Evolutionary conservation across 768 basidiomycete genomes (phyloP), one percentile per base, ranked within the genome.

Genomic region (Coprinopsis strossmayeri): DNA sequence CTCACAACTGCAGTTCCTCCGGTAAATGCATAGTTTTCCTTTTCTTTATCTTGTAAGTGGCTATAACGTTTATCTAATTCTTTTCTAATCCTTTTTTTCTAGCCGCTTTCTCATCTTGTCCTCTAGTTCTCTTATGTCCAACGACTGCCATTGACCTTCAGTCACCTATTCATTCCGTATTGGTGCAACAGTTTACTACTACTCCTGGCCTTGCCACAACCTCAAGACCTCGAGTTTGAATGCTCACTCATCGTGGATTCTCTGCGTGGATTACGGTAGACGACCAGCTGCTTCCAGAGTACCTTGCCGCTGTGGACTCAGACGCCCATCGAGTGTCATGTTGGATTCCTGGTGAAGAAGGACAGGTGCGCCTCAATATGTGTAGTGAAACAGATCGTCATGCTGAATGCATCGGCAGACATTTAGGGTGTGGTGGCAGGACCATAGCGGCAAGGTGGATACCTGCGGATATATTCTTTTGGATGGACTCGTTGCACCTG

Each of bases 201-300:
- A 46, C 23, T 46, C 4, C 46, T 27, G 26, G 46, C 26, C 37
- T 42, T 18, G 24, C 24, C 45, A 44, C 5, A 32, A 5, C 5
- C 35, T n/a, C 39, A 35, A 23, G 32, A 41, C 46, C 24, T 15
- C 44, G 5, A 4, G 21, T 42, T 42, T 52, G 42, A 24, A 79
- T 79, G 75, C 70, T 82, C 50, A 71, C 70, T 0, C 74, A 77
- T 61, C 73, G 75, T 15, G 78, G 73, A 4, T 86, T 85, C 63
- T 81, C 81, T 12, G 83, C 84, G 20, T 87, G 85, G 80, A 79
- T 88, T 45, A 67, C 69, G 28, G 74, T 71, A 34, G 73, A 78
- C 26, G 77, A 73, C 3, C 54, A 68, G 48, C 57, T 62, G 10
- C 57, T 86, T 10, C 71, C 67, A 3, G 82, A 85, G 60, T 78